These are phyloP conservation scores for Euphorbia celastroides DNA, from an alignment of 441 rosid species.

Conservation along the genomic window DNA sequence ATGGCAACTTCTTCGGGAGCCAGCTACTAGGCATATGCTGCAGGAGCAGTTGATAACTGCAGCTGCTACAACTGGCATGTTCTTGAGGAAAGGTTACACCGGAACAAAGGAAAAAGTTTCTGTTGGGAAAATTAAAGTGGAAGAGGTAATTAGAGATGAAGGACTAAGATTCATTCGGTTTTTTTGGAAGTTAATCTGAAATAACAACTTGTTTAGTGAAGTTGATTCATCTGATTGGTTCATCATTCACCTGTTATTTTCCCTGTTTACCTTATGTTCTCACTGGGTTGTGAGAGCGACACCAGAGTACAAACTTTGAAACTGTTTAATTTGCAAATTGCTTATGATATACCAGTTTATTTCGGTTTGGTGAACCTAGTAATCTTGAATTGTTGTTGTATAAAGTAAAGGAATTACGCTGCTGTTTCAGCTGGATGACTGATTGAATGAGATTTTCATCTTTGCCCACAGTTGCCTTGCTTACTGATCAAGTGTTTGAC, in stretches of 20 bases:
- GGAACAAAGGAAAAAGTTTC: constrained; percentile 86
- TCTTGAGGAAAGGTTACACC: constrained; percentile 72
- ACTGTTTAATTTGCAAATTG: background rate
- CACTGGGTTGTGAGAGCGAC: background rate
- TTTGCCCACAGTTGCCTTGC: too few relatives aligned
- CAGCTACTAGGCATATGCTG: constrained; percentile 73
- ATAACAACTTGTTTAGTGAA: too few relatives aligned
- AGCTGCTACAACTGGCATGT: constrained; percentile 81
- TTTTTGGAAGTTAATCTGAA: too few relatives aligned
- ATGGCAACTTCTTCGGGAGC: constrained; percentile 80
- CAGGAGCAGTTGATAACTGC: constrained; percentile 84
- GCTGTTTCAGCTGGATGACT: too few relatives aligned
- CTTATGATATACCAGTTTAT: background rate
- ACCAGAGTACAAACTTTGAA: background rate
- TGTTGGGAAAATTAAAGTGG: constrained; percentile 85
- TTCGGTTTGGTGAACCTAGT: background rate
- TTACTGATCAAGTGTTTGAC: constrained; percentile 13
- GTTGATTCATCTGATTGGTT: too few relatives aligned
- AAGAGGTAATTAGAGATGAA: constrained; percentile 55
- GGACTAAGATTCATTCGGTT: too few relatives aligned
- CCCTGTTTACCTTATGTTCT: too few relatives aligned
- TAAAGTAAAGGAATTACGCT: background rate
- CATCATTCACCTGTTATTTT: too few relatives aligned
- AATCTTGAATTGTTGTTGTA: background rate
- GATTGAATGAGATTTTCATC: too few relatives aligned